phyloP scores from a whole-genome alignment of 2,329 filamentous ascomycete genomes.

The Didymellaceae sp. region DNA sequence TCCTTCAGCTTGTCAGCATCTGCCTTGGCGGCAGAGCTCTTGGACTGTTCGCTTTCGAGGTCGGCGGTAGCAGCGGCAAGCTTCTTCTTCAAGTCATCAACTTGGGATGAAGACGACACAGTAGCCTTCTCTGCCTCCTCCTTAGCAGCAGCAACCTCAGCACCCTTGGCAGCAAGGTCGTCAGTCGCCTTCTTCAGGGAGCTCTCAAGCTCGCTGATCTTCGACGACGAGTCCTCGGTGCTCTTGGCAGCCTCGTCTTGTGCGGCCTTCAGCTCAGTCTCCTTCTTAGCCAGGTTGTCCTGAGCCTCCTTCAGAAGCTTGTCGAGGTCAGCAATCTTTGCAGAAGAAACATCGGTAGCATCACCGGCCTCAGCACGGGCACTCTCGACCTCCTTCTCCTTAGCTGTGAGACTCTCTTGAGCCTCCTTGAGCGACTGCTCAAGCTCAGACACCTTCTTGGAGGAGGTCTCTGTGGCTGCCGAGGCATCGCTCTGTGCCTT shows the following conservation, averaged over 20 bases:
- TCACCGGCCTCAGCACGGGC: slow-evolving; percentile 25
- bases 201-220: slow-evolving; percentile 31
- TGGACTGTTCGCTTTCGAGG: slow-evolving; percentile 14
- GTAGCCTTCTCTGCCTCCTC: slow-evolving; percentile 23
- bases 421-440: slow-evolving; percentile 33
- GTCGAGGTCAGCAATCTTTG: slow-evolving; percentile 37
- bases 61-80: slow-evolving; percentile 6
- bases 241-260: slow-evolving; percentile 29
- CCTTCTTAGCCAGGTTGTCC: slow-evolving; percentile 28
- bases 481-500: slow-evolving; percentile 26
- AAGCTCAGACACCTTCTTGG: slow-evolving; percentile 33
- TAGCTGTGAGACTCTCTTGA: slow-evolving; percentile 29
- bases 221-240: slow-evolving; percentile 27
- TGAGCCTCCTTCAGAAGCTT: slow-evolving; percentile 26
- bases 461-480: slow-evolving; percentile 10
- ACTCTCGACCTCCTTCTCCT: slow-evolving; percentile 31
- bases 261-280: slow-evolving; percentile 29
- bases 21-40: slow-evolving; percentile 21
- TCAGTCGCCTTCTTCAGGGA: slow-evolving; percentile 33
- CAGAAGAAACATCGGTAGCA: slow-evolving; percentile 25
- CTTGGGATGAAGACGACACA: slow-evolving; percentile 19
- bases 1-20: slow-evolving; percentile 27
- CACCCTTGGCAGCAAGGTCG: slow-evolving; percentile 30
- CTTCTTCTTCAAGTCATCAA: slow-evolving; percentile 23
- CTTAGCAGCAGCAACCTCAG: slow-evolving; percentile 29